Evolutionary conservation across 108 stramenopile genomes (phyloP).

Genomic region (Skeletonema tropicum): DNA sequence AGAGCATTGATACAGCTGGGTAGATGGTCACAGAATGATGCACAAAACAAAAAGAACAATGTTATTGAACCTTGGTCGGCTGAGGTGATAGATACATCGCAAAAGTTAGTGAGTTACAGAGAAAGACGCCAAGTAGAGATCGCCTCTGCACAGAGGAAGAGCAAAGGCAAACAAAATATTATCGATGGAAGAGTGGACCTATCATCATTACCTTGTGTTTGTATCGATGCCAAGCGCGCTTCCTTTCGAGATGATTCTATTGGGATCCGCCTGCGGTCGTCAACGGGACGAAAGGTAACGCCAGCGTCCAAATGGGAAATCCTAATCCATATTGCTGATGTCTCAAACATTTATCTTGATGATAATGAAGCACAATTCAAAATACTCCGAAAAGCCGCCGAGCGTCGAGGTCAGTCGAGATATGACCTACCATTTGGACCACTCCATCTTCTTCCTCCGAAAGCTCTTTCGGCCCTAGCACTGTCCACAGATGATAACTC

Average conservation of each 20-base stretch:
- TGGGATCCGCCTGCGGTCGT: constrained; percentile 72
- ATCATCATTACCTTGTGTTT: constrained; percentile 70
- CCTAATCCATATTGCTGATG: constrained; percentile 82
- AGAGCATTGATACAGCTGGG: constrained; percentile 75
- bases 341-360: constrained; percentile 76
- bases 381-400: constrained; percentile 60
- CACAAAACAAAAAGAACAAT: constrained; percentile 13
- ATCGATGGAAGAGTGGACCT: constrained; percentile 67
- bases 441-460: constrained; percentile 81
- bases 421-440: constrained; percentile 83
- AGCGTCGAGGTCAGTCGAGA: constrained; percentile 69
- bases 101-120: constrained; percentile 51
- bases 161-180: neutral
- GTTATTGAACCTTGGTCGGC: constrained; percentile 65
- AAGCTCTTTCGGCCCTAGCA: constrained; percentile 64
- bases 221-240: constrained; percentile 75
- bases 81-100: constrained; percentile 61
- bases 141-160: constrained; percentile 1
- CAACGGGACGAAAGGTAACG: constrained; percentile 66
- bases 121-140: constrained; percentile 33
- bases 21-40: constrained; percentile 57
- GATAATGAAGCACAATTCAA: constrained; percentile 18
- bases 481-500: constrained; percentile 46
- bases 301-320: constrained; percentile 82
- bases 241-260: constrained; percentile 88